Percentiles rank a stretch among this genome's conserved stretches.
phyloP scores from a whole-genome alignment of 495 filamentous ascomycete species.

The Penicillium robsamsonii region DNA sequence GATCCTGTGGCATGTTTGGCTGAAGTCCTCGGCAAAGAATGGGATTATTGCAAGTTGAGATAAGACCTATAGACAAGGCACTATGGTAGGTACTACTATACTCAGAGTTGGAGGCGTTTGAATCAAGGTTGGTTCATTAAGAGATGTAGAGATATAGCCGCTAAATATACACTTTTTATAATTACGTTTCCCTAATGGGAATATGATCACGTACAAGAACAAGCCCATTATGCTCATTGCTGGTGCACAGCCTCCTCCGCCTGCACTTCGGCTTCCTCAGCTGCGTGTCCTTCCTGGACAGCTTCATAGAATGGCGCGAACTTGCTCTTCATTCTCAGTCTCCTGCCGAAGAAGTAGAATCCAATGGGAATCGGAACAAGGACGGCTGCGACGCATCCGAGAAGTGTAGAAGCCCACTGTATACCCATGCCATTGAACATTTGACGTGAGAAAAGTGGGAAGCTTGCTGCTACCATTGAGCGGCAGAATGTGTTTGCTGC shows the following conservation, averaged over 20 bases:
- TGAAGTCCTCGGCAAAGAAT: too few species aligned
- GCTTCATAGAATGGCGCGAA: conserved; percentile 55
- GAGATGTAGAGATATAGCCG: background rate
- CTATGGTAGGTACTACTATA: too few species aligned
- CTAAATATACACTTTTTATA: conserved; percentile 7
- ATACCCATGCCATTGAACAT: conserved; percentile 79
- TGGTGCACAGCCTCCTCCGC: conserved; percentile 13
- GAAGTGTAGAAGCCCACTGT: conserved; percentile 71
- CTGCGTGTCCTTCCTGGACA: conserved; percentile 18
- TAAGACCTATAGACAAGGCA: too few species aligned
- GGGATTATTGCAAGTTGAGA: too few species aligned
- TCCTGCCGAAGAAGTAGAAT: conserved; percentile 40
- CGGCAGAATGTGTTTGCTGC: conserved; percentile 88
- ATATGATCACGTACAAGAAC: conserved; percentile 3
- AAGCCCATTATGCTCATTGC: background rate
- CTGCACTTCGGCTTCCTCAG: conserved; percentile 15
- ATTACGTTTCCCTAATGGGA: background rate
- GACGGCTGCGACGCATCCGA: conserved; percentile 66
- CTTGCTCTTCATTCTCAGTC: conserved; percentile 36
- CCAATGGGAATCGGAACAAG: conserved; percentile 69
- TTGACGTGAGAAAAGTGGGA: conserved; percentile 76
- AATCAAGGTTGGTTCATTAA: background rate
- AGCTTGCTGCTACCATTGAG: conserved; percentile 68
- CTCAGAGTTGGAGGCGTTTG: background rate
- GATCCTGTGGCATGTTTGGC: too few species aligned